Evolutionary conservation across 2,329 filamentous ascomycete genomes (phyloP).

Genomic region (Nothomitra cinnamomea): DNA sequence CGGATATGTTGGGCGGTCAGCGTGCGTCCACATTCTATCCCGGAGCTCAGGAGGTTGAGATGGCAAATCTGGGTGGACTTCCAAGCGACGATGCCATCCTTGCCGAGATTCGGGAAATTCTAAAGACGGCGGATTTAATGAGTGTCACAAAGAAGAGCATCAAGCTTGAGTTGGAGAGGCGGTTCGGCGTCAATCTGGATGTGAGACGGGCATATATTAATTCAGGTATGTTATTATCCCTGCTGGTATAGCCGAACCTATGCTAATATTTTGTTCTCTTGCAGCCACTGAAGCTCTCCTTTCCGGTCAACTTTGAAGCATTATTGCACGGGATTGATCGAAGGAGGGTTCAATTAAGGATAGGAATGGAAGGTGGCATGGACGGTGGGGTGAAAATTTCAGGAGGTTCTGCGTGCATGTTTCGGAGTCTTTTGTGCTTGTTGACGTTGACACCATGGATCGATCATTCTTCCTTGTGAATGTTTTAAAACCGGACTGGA

Average conservation of each 20-base stretch:
- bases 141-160: slow-evolving; percentile 97
- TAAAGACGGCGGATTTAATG: slow-evolving; percentile 88
- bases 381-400: not conserved
- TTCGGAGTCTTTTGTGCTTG: not conserved
- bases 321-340: not conserved
- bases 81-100: slow-evolving; percentile 81
- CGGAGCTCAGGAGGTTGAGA: slow-evolving; percentile 50
- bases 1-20: slow-evolving; percentile 46
- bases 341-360: too few species aligned
- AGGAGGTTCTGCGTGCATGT: not conserved
- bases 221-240: slow-evolving; percentile 46
- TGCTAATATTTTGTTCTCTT: not conserved
- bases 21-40: slow-evolving; percentile 27
- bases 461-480: not conserved
- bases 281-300: slow-evolving; percentile 1
- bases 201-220: slow-evolving; percentile 85
- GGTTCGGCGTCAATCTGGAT: slow-evolving; percentile 77
- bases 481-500: not conserved
- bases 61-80: slow-evolving; percentile 53
- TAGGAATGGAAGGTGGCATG: not conserved
- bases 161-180: slow-evolving; percentile 78
- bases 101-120: slow-evolving; percentile 85
- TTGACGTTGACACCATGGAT: not conserved
- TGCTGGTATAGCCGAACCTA: not conserved
- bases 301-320: not conserved